Evolutionary conservation across 176 grass and related monocot species (phyloP).

Genomic region (Puya raimondii): DNA sequence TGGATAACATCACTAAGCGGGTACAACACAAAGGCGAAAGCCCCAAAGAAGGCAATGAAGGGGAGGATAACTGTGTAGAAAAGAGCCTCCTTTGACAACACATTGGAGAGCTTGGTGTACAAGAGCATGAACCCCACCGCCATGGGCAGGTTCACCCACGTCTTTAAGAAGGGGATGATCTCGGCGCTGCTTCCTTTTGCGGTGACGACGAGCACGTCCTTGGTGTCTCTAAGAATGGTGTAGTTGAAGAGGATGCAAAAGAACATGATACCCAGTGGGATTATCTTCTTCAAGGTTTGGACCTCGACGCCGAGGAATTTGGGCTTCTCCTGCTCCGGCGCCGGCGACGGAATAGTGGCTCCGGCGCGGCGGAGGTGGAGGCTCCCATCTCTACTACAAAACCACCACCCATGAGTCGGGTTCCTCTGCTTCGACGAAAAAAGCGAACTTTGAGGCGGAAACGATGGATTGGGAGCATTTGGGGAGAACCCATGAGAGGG

Average conservation of each 20-base stretch:
- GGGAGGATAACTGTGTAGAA: slow-evolving; percentile 95
- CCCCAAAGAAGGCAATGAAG: slow-evolving; percentile 89
- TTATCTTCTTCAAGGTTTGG: slow-evolving; percentile 75
- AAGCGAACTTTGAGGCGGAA: slow-evolving; percentile 18
- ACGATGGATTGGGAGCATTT: slow-evolving; percentile 9
- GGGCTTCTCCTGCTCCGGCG: slow-evolving; percentile 19
- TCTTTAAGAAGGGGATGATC: slow-evolving; percentile 99
- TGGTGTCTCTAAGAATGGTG: slow-evolving; percentile 95
- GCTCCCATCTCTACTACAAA: slow-evolving; percentile 6
- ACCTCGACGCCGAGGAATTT: slow-evolving; percentile 69
- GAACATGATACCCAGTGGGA: slow-evolving; percentile 94
- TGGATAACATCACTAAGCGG: slow-evolving; percentile 77
- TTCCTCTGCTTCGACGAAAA: slow-evolving; percentile 5
- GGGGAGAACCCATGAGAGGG: slow-evolving; percentile 10
- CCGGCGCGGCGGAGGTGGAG: slow-evolving; percentile 16
- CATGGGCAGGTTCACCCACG: slow-evolving; percentile 97
- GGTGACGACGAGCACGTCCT: slow-evolving; percentile 92
- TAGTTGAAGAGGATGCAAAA: slow-evolving; percentile 99
- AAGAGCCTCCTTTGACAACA: slow-evolving; percentile 80
- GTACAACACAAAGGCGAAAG: slow-evolving; percentile 71
- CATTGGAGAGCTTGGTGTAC: slow-evolving; percentile 89
- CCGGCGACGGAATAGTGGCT: slow-evolving; percentile 18
- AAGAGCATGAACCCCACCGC: slow-evolving; percentile 94
- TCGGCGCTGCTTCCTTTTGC: slow-evolving; percentile 98
- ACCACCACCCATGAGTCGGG: background rate